A percentile compares a stretch with the other conserved stretches of the same genome.
Conservation (phyloP, 768 basidiomycete genomes). For the Paxillus ammoniavirescens region DNA sequence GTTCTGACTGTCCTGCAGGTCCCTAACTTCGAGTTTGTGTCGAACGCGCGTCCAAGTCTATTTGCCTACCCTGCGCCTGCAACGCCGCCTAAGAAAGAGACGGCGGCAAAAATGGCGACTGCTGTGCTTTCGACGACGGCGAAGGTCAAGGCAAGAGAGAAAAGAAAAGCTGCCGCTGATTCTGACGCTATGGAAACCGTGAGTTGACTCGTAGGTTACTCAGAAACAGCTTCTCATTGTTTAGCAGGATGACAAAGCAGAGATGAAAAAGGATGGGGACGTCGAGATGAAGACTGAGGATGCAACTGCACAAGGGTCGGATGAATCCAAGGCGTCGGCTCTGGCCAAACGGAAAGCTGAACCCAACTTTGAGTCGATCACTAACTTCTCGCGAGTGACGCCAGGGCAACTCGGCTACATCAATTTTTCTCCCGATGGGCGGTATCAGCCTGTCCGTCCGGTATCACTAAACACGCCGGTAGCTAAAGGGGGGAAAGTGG, state of each 20-base stretch:
- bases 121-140: conserved; percentile 97
- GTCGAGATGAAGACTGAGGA: conserved; percentile 81
- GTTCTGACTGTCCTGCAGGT: conserved; percentile 47
- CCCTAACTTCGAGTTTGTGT: conserved; percentile 91
- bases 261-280: conserved; percentile 58
- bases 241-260: conserved; percentile 52
- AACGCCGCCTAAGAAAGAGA: conserved; percentile 91
- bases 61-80: conserved; percentile 89
- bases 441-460: conserved; percentile 88
- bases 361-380: conserved; percentile 67
- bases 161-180: conserved; percentile 84
- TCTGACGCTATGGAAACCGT: conserved; percentile 83
- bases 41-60: conserved; percentile 85
- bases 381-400: conserved; percentile 91
- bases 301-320: conserved; percentile 52
- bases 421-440: conserved; percentile 71
- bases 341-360: conserved; percentile 65
- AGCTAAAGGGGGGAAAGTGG: conserved; percentile 35
- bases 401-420: conserved; percentile 86
- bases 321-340: conserved; percentile 52
- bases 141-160: conserved; percentile 93
- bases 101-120: conserved; percentile 86
- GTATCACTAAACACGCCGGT: conserved; percentile 48
- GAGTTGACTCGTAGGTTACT: conserved; percentile 25
- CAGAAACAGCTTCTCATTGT: conserved; percentile 13